Conservation (phyloP, 495 filamentous ascomycete species). For the Lepidopterella palustris region DNA sequence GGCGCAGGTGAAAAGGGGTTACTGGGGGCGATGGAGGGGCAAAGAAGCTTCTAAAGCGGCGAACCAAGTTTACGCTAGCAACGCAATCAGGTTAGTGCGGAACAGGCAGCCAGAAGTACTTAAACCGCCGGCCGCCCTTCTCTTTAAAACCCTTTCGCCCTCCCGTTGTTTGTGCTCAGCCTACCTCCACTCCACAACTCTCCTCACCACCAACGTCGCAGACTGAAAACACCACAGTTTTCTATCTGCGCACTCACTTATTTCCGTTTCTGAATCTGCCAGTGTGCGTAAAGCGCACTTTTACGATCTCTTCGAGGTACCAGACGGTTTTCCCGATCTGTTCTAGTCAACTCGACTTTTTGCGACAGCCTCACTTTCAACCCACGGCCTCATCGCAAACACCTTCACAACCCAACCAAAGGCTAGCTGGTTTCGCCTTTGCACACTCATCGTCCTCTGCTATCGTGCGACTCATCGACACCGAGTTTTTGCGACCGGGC, state of each 20-base stretch:
- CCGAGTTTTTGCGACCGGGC: slow-evolving; percentile 14
- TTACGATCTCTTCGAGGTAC: neutral
- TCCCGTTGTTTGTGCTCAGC: neutral
- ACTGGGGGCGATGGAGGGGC: too few species aligned
- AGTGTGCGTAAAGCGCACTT: neutral
- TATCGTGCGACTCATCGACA: slow-evolving; percentile 2
- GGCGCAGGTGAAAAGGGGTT: too few species aligned
- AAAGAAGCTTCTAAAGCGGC: neutral
- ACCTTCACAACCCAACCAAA: slow-evolving; percentile 11
- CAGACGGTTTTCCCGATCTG: neutral
- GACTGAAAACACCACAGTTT: slow-evolving; percentile 2
- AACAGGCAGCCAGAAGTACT: neutral
- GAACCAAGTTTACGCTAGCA: neutral
- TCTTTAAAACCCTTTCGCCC: neutral
- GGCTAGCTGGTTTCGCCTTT: slow-evolving; percentile 27
- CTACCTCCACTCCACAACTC: neutral
- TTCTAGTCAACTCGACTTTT: neutral
- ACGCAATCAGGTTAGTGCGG: neutral
- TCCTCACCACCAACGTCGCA: slow-evolving; percentile 7
- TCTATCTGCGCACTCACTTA: neutral
- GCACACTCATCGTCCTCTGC: slow-evolving; percentile 5
- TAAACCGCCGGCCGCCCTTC: neutral
- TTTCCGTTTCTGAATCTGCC: neutral
- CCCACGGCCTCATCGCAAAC: slow-evolving; percentile 2
- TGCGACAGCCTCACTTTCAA: neutral